Percentiles rank a stretch among this genome's conserved stretches.
phyloP scores from a whole-genome alignment of 2,329 filamentous ascomycete genomes.

The Talaromyces marneffei region DNA sequence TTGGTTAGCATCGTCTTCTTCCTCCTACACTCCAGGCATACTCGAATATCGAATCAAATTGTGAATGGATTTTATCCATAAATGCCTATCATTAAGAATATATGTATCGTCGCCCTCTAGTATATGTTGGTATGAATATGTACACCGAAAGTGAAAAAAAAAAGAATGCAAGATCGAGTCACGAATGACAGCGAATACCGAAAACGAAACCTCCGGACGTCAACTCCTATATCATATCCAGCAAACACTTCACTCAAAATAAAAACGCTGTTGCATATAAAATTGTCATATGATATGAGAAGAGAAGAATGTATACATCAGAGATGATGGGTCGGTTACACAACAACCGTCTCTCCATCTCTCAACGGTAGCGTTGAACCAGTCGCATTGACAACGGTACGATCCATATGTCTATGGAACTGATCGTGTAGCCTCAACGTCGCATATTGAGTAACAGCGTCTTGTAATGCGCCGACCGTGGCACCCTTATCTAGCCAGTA shows the following conservation, averaged over 20 bases:
- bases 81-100: background rate
- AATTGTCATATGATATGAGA: background rate
- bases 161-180: background rate
- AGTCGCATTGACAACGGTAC: conserved; percentile 10
- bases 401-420: conserved; percentile 8
- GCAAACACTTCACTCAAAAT: background rate
- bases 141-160: background rate
- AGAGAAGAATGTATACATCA: background rate
- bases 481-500: conserved; percentile 10
- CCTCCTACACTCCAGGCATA: background rate
- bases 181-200: background rate
- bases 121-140: conserved; percentile 10
- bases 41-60: background rate
- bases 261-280: background rate
- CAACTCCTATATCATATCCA: conserved; percentile 1
- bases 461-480: conserved; percentile 3
- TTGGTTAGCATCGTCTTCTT: background rate
- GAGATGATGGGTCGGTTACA: background rate
- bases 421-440: conserved; percentile 11
- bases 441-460: conserved; percentile 10
- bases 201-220: background rate
- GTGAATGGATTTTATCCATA: background rate
- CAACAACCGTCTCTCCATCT: conserved; percentile 1
- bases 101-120: background rate
- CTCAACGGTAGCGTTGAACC: conserved; percentile 4